Evolutionary conservation across 2,329 filamentous ascomycete genomes (phyloP).

Genomic region (Alternaria gansuensis): DNA sequence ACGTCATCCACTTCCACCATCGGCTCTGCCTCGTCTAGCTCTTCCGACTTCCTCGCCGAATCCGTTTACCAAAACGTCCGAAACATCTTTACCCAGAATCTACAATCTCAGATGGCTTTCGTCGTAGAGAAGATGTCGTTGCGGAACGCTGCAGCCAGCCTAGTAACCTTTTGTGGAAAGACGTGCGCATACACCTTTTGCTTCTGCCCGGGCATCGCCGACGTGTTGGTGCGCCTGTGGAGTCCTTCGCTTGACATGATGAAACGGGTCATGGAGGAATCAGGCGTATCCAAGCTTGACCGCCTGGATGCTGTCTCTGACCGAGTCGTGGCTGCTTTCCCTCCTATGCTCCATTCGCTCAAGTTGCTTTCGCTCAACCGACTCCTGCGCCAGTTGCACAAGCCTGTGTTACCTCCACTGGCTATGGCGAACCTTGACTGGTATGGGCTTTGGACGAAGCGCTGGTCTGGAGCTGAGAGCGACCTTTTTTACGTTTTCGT

Average conservation of each 20-base stretch:
- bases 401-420: slow-evolving; percentile 71
- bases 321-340: slow-evolving; percentile 74
- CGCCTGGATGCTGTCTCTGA: slow-evolving; percentile 61
- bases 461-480: slow-evolving; percentile 87
- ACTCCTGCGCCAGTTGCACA: slow-evolving; percentile 68
- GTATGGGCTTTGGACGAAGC: slow-evolving; percentile 83
- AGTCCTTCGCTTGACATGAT: slow-evolving; percentile 73
- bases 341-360: slow-evolving; percentile 69
- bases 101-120: slow-evolving; percentile 83
- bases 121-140: slow-evolving; percentile 90
- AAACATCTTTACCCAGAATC: slow-evolving; percentile 83
- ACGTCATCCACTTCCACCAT: slow-evolving; percentile 58
- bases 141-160: slow-evolving; percentile 71
- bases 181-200: slow-evolving; percentile 93
- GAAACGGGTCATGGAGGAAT: slow-evolving; percentile 74
- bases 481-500: slow-evolving; percentile 92
- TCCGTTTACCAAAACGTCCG: slow-evolving; percentile 89
- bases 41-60: slow-evolving; percentile 73
- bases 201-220: slow-evolving; percentile 86
- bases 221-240: slow-evolving; percentile 85
- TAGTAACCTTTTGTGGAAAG: slow-evolving; percentile 86
- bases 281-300: slow-evolving; percentile 67
- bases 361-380: slow-evolving; percentile 69
- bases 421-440: slow-evolving; percentile 78
- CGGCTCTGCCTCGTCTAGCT: slow-evolving; percentile 67